A percentile compares a stretch with the other conserved stretches of the same genome.
phyloP scores from a whole-genome alignment of 257 asterid genomes.

The Solanum okadae region DNA sequence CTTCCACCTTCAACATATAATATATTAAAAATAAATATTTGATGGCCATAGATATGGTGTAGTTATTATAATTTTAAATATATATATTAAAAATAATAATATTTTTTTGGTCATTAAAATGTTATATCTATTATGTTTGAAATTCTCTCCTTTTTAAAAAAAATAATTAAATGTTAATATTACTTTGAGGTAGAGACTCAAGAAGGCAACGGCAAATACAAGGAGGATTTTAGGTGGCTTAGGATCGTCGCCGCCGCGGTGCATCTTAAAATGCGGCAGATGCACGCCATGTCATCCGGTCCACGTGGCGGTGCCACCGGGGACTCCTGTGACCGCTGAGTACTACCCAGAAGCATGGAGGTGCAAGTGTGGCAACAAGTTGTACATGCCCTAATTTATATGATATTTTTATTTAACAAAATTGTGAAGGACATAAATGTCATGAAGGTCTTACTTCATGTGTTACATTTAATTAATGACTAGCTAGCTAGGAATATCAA shows the following conservation, averaged over 20 bases:
- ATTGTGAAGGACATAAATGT: neutral
- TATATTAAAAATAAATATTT: too few relatives aligned
- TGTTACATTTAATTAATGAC: neutral
- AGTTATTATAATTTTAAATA: neutral
- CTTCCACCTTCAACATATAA: neutral
- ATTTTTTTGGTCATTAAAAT: neutral
- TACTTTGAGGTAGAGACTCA: constrained; percentile 5
- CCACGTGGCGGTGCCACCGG: constrained; percentile 51
- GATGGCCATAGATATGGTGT: neutral
- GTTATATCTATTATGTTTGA: neutral
- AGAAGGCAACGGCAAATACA: neutral
- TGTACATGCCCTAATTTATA: constrained; percentile 33
- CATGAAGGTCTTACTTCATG: neutral
- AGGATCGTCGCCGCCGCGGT: constrained; percentile 57
- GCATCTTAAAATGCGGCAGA: constrained; percentile 39
- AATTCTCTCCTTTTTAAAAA: neutral
- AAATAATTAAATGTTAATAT: neutral
- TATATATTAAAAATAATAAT: too few relatives aligned
- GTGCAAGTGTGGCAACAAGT: constrained; percentile 52
- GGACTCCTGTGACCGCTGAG: constrained; percentile 47
- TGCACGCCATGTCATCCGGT: constrained; percentile 59
- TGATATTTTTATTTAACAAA: neutral
- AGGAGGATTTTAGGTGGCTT: constrained; percentile 43
- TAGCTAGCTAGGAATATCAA: neutral
- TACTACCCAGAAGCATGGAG: constrained; percentile 56